Evolutionary conservation across 257 asterid species (phyloP), one percentile per base, ranked within the genome.

Genomic region (Galeopsis tetrahit): DNA sequence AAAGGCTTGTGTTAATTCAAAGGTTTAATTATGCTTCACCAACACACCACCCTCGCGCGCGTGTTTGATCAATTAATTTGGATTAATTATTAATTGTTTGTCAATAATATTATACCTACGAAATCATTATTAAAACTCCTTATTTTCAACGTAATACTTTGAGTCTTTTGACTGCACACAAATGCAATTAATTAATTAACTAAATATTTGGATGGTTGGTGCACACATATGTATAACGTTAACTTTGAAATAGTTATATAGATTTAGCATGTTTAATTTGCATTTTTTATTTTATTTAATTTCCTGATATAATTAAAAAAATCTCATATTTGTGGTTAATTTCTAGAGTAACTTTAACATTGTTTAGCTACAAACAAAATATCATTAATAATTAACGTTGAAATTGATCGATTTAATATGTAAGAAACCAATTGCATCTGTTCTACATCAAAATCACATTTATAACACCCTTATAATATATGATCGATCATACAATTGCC

Each of bases 1-100:
- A 46, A 73, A 21, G 48, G 13, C 59, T 69, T 53, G 61, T n/a
- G 51, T 46, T 59, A 31, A 21, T 21, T 21, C 28, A 72, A 21
- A 72, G 39, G 66, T 39, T 39, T 70, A 38, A 38, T 38, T 21
- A 62, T 62, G 39, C 76, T 61, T 71, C 76, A 71, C 35, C 11
- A 42, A 60, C 55, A 36, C 70, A 72, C 65, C 42, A 63, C 13
- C 55, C 73, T 21, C 0, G 28, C 28, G 28, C 28, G 33, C 53
- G 35, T 42, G 13, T 58, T 58, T 32, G 28, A 21, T 21, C 28
- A 21, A 21, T 21, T 40, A 32, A 31, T 31, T 34, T 31, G 40
- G 63, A 31, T 10, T 31, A 55, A 31, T 10, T 31, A 55, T 15
- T 55, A 9, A 55, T 55, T 2, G 21, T 55, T 53, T 8, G 21